These are phyloP conservation scores for Picea glauca DNA, from an alignment of 75 land plant genomes.

Conservation along the genomic window DNA sequence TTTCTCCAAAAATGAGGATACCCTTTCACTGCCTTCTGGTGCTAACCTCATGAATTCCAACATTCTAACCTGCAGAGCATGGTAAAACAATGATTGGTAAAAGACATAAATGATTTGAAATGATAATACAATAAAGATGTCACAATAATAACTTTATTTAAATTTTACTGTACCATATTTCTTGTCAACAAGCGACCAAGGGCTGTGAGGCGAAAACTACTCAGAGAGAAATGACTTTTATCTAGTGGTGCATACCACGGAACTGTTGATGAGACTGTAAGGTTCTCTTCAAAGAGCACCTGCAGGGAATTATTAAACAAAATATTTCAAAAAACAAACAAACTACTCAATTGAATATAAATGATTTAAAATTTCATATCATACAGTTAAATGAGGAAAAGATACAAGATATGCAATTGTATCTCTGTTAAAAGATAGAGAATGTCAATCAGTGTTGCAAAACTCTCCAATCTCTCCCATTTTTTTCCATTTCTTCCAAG, in stretches of 20 bases:
- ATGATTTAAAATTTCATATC: neutral
- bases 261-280: slow-evolving; percentile 68
- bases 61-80: slow-evolving; percentile 52
- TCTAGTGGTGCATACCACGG: slow-evolving; percentile 97
- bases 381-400: neutral
- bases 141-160: neutral
- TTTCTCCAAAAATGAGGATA: slow-evolving; percentile 83
- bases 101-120: neutral
- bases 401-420: neutral
- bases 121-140: neutral
- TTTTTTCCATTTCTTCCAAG: no score
- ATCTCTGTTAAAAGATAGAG: neutral
- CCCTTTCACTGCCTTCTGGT: slow-evolving; percentile 86
- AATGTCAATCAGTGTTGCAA: no score
- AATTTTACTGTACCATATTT: slow-evolving; percentile 54
- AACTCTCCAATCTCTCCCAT: no score
- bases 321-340: no score
- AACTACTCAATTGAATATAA: neutral
- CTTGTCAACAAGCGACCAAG: slow-evolving; percentile 87
- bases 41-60: slow-evolving; percentile 72
- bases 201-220: slow-evolving; percentile 78
- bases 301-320: slow-evolving; percentile 14
- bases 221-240: slow-evolving; percentile 60
- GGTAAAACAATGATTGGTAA: neutral
- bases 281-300: slow-evolving; percentile 90